These are phyloP conservation scores for Puccinia polysora DNA, from an alignment of 1,284 basidiomycete species.

Conservation along the genomic window DNA sequence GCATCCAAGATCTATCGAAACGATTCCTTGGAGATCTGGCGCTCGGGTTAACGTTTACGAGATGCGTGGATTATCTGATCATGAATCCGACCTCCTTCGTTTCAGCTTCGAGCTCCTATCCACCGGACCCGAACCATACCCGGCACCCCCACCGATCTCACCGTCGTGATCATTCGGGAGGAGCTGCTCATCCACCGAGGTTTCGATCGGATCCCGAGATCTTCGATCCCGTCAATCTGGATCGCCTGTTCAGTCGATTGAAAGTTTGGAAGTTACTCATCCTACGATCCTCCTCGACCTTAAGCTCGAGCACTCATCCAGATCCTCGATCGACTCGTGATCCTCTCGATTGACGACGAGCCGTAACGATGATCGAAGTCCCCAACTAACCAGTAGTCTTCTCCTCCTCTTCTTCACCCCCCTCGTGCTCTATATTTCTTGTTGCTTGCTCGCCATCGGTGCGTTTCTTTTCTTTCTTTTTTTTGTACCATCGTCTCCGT, in stretches of 20 bases:
- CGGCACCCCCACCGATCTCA: background rate
- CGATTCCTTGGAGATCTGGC: conserved; percentile 14
- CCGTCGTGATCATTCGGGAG: too few species aligned
- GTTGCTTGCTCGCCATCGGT: background rate
- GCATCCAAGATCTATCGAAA: conserved; percentile 3
- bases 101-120: background rate
- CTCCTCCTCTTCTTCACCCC: background rate
- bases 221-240: conserved; percentile 20
- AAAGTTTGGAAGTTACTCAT: conserved; percentile 36
- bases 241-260: conserved; percentile 15
- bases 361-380: too few species aligned
- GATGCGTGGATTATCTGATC: conserved; percentile 17
- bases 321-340: background rate
- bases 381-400: too few species aligned
- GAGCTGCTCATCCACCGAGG: background rate
- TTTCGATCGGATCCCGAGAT: conserved; percentile 17
- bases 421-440: background rate
- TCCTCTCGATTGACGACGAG: too few species aligned
- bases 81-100: background rate
- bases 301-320: background rate
- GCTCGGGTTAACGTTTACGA: conserved; percentile 11
- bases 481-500: background rate
- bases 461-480: background rate
- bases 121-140: background rate
- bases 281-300: background rate